These are phyloP conservation scores for Oropetium thomaeum DNA, from an alignment of 176 grass and related monocot genomes.

Conservation along the genomic window DNA sequence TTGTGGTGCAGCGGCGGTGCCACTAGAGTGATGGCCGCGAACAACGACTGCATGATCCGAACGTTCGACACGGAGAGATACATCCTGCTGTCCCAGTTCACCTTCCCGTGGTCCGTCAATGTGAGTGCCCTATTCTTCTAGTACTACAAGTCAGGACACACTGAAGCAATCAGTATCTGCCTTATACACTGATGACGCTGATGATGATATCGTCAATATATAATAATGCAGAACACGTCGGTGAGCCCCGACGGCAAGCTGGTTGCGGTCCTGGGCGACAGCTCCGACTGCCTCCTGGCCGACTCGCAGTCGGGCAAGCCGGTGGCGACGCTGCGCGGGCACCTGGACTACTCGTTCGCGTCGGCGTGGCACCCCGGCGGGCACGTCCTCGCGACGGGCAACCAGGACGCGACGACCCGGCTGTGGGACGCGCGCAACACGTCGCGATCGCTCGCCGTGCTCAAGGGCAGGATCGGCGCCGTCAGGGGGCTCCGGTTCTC, in stretches of 20 bases:
- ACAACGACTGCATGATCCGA: constrained; percentile 66
- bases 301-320: constrained; percentile 73
- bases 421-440: constrained; percentile 67
- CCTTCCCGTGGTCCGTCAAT: constrained; percentile 79
- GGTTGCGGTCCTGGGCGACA: constrained; percentile 76
- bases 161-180: too few relatives aligned
- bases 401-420: constrained; percentile 71
- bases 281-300: constrained; percentile 47
- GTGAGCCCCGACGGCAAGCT: constrained; percentile 73
- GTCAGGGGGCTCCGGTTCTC: constrained; percentile 69
- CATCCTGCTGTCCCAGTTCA: constrained; percentile 26
- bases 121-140: constrained; percentile 68
- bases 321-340: constrained; percentile 42
- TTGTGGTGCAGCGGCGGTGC: constrained; percentile 45
- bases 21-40: constrained; percentile 42
- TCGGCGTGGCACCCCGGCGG: constrained; percentile 71
- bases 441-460: constrained; percentile 43
- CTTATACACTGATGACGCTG: too few relatives aligned
- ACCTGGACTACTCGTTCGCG: constrained; percentile 83
- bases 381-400: constrained; percentile 57
- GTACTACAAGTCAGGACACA: too few relatives aligned
- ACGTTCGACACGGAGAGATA: constrained; percentile 56
- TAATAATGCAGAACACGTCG: constrained; percentile 49
- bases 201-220: too few relatives aligned
- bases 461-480: constrained; percentile 66